Conservation (phyloP, 140 eudicot species). For the Flaveria floridana region DNA sequence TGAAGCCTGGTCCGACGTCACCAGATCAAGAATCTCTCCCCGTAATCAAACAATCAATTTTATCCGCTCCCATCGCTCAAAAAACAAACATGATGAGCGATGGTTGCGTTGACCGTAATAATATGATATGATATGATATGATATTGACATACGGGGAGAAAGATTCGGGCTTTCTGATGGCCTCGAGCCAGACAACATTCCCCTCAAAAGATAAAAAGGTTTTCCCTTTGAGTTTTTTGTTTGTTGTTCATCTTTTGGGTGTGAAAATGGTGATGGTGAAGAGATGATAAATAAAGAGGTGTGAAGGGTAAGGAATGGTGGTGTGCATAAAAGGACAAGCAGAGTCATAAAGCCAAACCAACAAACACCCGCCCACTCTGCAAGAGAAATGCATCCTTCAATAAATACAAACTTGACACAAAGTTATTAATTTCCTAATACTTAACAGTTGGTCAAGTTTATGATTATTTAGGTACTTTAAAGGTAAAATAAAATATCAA, state of each 20-base stretch:
- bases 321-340: slow-evolving; percentile 39
- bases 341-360: slow-evolving; percentile 43
- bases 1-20: slow-evolving; percentile 88
- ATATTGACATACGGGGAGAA: slow-evolving; percentile 11
- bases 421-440: neutral
- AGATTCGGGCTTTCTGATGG: slow-evolving; percentile 32
- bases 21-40: slow-evolving; percentile 23
- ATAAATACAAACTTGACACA: slow-evolving; percentile 17
- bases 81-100: slow-evolving; percentile 17
- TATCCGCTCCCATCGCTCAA: neutral
- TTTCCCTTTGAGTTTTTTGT: slow-evolving; percentile 21
- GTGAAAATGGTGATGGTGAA: slow-evolving; percentile 22
- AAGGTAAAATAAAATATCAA: neutral
- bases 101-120: slow-evolving; percentile 10
- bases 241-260: slow-evolving; percentile 19
- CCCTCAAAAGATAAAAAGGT: slow-evolving; percentile 52
- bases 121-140: neutral
- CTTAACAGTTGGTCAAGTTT: neutral
- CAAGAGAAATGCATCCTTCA: slow-evolving; percentile 32
- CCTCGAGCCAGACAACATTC: slow-evolving; percentile 88
- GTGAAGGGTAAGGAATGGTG: slow-evolving; percentile 34
- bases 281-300: slow-evolving; percentile 35
- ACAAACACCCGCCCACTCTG: slow-evolving; percentile 45
- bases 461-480: neutral
- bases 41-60: too few relatives aligned